Percentiles rank a stretch among this genome's conserved stretches.
phyloP scores from a whole-genome alignment of 2,329 filamentous ascomycete genomes.

The Tolypocladium inflatum region DNA sequence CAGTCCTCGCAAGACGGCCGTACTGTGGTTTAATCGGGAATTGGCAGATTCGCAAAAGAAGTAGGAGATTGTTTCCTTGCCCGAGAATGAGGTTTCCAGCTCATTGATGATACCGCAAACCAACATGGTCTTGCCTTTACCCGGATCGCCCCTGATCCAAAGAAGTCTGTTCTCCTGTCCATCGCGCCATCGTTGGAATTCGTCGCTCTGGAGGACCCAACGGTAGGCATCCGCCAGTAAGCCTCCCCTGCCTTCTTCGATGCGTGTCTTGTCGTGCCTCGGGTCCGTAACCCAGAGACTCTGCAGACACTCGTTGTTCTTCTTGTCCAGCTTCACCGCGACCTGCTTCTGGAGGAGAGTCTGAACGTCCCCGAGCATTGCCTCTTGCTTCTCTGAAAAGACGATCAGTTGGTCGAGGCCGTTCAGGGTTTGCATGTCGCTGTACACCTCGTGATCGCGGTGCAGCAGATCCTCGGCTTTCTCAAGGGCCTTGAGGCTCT shows the following conservation, averaged over 20 bases:
- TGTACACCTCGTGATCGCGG: not conserved
- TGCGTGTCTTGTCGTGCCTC: slow-evolving; percentile 14
- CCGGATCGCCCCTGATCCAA: slow-evolving; percentile 24
- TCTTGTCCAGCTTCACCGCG: not conserved
- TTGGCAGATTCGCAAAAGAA: slow-evolving; percentile 36
- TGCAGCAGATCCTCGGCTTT: not conserved
- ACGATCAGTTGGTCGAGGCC: not conserved
- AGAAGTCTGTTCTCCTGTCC: slow-evolving; percentile 12
- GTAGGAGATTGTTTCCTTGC: slow-evolving; percentile 7
- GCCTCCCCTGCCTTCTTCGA: not conserved
- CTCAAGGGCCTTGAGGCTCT: not conserved
- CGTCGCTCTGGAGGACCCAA: slow-evolving; percentile 18
- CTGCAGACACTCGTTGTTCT: not conserved
- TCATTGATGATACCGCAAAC: slow-evolving; percentile 19
- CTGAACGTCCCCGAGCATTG: not conserved
- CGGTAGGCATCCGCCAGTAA: slow-evolving; percentile 16
- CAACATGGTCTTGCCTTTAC: slow-evolving; percentile 29
- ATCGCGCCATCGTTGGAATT: slow-evolving; percentile 16
- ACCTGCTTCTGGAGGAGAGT: not conserved
- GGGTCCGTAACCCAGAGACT: not conserved
- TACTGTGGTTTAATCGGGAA: slow-evolving; percentile 23
- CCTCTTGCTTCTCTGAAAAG: not conserved
- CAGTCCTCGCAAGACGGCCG: slow-evolving; percentile 30
- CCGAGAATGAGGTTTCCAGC: not conserved
- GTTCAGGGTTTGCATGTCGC: not conserved